Conservation (phyloP, 495 filamentous ascomycete genomes). For the Aspergillus asperescens region DNA sequence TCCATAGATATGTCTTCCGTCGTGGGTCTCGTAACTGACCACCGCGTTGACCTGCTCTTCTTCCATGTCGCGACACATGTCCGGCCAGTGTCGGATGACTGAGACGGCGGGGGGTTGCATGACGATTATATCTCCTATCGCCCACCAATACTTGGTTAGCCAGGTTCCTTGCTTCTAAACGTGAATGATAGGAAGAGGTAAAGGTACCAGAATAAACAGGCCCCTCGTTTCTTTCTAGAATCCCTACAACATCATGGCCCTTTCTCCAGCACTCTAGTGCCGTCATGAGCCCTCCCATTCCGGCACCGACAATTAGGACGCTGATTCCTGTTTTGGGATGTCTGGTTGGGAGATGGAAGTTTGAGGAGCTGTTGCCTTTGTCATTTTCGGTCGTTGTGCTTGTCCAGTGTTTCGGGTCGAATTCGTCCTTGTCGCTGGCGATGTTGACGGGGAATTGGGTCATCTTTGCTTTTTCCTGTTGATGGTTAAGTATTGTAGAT, state of each 20-base stretch:
- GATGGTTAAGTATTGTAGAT: neutral
- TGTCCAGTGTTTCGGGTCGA: neutral
- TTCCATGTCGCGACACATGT: neutral
- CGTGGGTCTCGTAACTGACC: slow-evolving; percentile 1
- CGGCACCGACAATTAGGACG: slow-evolving; percentile 58
- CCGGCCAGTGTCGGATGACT: slow-evolving; percentile 1
- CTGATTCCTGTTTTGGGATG: neutral
- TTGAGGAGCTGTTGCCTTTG: neutral
- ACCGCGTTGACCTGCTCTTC: neutral
- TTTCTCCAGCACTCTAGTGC: slow-evolving; percentile 57
- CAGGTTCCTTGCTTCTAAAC: neutral
- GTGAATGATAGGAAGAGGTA: too few species aligned
- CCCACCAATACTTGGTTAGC: neutral
- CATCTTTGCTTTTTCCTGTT: neutral
- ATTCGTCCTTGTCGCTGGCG: neutral
- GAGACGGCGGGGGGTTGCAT: slow-evolving; percentile 1
- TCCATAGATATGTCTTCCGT: neutral
- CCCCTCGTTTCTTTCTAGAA: slow-evolving; percentile 13
- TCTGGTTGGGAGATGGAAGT: neutral
- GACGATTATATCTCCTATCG: neutral
- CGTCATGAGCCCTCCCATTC: slow-evolving; percentile 55
- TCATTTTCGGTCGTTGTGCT: neutral
- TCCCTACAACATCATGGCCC: slow-evolving; percentile 49
- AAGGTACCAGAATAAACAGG: slow-evolving; percentile 31
- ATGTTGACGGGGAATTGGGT: neutral